phyloP scores from a whole-genome alignment of 805 yeast genomes.

The Sugiyamaella lignohabitans region DNA sequence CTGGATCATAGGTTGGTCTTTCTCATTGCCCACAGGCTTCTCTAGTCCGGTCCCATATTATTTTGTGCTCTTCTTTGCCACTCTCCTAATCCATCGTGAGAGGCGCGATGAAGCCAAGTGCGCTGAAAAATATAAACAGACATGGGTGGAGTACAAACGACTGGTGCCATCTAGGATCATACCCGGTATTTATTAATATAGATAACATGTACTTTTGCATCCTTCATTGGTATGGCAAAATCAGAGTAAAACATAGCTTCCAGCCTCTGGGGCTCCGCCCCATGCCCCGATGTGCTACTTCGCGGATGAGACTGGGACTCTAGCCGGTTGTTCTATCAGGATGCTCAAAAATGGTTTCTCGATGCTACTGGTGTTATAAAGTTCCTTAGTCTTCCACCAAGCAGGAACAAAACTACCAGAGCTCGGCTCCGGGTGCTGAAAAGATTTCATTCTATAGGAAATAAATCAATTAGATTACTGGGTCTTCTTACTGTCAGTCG shows the following conservation, averaged over 20 bases:
- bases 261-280: no score
- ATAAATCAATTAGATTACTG: no score
- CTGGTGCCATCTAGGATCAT: conserved; percentile 84
- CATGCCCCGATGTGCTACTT: no score
- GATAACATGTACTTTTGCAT: neutral
- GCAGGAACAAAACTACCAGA: no score
- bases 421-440: no score
- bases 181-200: conserved; percentile 69
- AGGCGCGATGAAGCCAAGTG: conserved; percentile 89
- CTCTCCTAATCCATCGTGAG: conserved; percentile 81
- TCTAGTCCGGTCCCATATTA: conserved; percentile 79
- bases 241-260: no score
- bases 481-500: conserved; percentile 20
- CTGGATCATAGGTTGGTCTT: conserved; percentile 83
- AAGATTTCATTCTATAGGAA: no score
- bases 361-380: no score
- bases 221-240: no score
- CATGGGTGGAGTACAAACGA: conserved; percentile 78
- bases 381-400: no score
- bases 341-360: no score
- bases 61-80: conserved; percentile 76
- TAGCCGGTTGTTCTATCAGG: neutral
- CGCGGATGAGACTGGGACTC: neutral
- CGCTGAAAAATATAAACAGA: conserved; percentile 71
- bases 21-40: conserved; percentile 89